phyloP scores from a whole-genome alignment of 352 stramenopile genomes.

The Pythium dissotocum region DNA sequence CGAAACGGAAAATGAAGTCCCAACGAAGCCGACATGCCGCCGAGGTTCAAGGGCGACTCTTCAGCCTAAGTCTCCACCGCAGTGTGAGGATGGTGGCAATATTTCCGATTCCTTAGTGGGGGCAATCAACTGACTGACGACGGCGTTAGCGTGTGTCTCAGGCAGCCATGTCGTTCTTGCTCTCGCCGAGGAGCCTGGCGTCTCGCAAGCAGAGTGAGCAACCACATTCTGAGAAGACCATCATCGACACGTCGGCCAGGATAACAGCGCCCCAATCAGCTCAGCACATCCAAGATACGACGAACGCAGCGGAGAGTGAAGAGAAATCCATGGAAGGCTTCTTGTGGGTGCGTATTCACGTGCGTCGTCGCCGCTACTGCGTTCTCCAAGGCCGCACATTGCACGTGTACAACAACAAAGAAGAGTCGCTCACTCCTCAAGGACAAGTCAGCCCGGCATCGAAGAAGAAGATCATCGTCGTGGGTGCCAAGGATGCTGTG shows the following conservation, averaged over 20 bases:
- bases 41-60: not conserved
- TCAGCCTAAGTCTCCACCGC: not conserved
- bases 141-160: not conserved
- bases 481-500: constrained; percentile 61
- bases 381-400: constrained; percentile 58
- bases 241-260: not conserved
- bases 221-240: constrained; percentile 8
- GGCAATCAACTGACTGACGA: not conserved
- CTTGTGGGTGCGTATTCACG: constrained; percentile 57
- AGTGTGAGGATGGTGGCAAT: not conserved
- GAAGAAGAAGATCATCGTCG: constrained; percentile 64
- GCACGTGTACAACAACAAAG: constrained; percentile 66
- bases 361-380: constrained; percentile 66
- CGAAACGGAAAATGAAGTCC: not conserved
- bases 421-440: constrained; percentile 26
- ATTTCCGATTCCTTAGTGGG: not conserved
- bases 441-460: constrained; percentile 28
- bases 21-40: not conserved
- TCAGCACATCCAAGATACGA: not conserved
- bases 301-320: not conserved
- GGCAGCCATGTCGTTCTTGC: constrained; percentile 27
- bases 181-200: not conserved
- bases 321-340: constrained; percentile 53
- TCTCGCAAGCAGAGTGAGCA: constrained; percentile 11
- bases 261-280: not conserved